Conservation (phyloP, 495 filamentous ascomycete species). For the Sabuloglossum arenarium region DNA sequence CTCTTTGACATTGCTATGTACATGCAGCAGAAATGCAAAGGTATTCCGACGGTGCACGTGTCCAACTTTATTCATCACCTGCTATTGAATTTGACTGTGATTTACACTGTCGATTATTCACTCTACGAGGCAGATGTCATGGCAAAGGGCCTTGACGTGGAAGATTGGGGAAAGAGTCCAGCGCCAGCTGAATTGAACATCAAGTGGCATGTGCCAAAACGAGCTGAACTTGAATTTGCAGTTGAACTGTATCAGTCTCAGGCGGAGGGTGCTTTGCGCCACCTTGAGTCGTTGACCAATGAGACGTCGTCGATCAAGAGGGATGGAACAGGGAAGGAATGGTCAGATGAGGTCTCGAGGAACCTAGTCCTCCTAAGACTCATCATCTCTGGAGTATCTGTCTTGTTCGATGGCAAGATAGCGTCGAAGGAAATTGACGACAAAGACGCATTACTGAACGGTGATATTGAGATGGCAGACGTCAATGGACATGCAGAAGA, state of each 20-base stretch:
- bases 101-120: slow-evolving; percentile 73
- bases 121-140: slow-evolving; percentile 55
- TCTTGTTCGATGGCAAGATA: slow-evolving; percentile 63
- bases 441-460: slow-evolving; percentile 12
- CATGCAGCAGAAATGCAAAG: slow-evolving; percentile 88
- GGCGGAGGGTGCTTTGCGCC: slow-evolving; percentile 39
- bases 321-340: slow-evolving; percentile 89
- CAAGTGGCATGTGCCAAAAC: slow-evolving; percentile 72
- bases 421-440: slow-evolving; percentile 27
- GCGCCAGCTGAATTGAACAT: slow-evolving; percentile 57
- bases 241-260: slow-evolving; percentile 72
- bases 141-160: slow-evolving; percentile 32
- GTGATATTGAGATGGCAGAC: slow-evolving; percentile 25
- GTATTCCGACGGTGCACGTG: slow-evolving; percentile 83
- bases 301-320: slow-evolving; percentile 71
- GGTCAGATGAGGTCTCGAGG: slow-evolving; percentile 88
- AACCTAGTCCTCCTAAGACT: slow-evolving; percentile 74
- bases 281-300: slow-evolving; percentile 53
- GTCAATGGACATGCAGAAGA: slow-evolving; percentile 12
- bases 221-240: slow-evolving; percentile 68
- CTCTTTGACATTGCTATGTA: slow-evolving; percentile 81
- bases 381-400: slow-evolving; percentile 67
- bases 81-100: slow-evolving; percentile 89
- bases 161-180: slow-evolving; percentile 58
- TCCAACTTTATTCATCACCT: slow-evolving; percentile 97